Evolutionary conservation across 352 stramenopile genomes (phyloP), one percentile per base, ranked within the genome.

Genomic region (Blastocystis sp.): DNA sequence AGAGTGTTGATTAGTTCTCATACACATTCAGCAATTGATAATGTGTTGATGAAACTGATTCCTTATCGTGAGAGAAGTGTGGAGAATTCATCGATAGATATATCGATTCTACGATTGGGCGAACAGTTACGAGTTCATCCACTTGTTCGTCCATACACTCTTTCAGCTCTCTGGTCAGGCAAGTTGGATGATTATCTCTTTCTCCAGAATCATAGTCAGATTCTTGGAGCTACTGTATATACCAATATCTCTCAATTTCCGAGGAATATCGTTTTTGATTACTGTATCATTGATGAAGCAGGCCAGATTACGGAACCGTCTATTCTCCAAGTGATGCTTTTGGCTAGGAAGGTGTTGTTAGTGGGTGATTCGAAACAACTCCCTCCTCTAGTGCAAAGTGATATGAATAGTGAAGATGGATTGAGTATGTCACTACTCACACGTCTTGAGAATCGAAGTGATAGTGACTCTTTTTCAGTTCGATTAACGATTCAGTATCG

Each of bases 301-400:
- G 97, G 96, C 42, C 97, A 99, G 92, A 98, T 98, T 33, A 97
- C 94, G 11, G 95, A 99, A 91, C 96, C 96, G 24, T 95, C 97
- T 11, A 93, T 97, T 35, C 82, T 99, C 7, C 95, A 95, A 9
- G 93, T 95, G 27, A 90, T 99, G 6, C 93, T 95, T 69, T 94
- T 93, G 58, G 95, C 96, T 0, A 93, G 98, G 84, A 95, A 91
- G 11, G 98, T 98, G 92, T 93, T 98, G 35, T 92, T 99, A 0
- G 96, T 99, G 11, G 97, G 97, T 42, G 97, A 99, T 91, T 96
- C 98, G 81, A 97, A 98, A 90, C 97, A 99, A 90, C 92, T 99
- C 13, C 95, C 96, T 27, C 96, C 97, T 27, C 91, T 99, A 0
- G 95, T 98, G 0, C 91, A 92, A 48, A 98, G 93, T 76, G 79